phyloP scores from a whole-genome alignment of 106 monocot genomes.

The Allium sativum region DNA sequence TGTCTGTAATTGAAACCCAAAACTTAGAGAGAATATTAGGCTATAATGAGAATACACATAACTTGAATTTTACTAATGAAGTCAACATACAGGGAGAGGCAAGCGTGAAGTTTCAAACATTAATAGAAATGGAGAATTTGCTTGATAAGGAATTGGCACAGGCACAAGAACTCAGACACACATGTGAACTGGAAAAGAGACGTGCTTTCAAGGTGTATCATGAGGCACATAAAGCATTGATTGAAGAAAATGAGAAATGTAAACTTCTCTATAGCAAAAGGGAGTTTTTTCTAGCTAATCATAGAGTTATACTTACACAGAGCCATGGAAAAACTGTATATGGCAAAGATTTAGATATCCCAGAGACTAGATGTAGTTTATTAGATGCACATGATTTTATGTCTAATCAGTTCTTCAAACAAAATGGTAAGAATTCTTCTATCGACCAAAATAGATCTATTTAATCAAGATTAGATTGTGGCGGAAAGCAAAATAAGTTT shows the following conservation, averaged over 20 bases:
- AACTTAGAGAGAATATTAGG: slow-evolving; percentile 2
- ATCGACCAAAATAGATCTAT: slow-evolving; percentile 3
- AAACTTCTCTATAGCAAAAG: slow-evolving; percentile 57
- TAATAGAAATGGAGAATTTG: slow-evolving; percentile 60
- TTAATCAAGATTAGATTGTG: slow-evolving; percentile 9
- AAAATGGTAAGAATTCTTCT: slow-evolving; percentile 20
- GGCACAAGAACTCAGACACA: slow-evolving; percentile 70
- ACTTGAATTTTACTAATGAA: slow-evolving; percentile 12
- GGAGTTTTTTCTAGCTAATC: slow-evolving; percentile 51
- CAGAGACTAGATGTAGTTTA: slow-evolving; percentile 8
- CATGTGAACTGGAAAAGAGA: slow-evolving; percentile 78
- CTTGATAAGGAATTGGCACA: slow-evolving; percentile 86
- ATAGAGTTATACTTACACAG: slow-evolving; percentile 37
- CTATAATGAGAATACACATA: slow-evolving; percentile 7
- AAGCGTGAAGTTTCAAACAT: slow-evolving; percentile 30
- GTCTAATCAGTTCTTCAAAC: slow-evolving; percentile 21
- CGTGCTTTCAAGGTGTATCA: slow-evolving; percentile 68
- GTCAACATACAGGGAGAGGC: slow-evolving; percentile 7
- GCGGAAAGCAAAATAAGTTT: slow-evolving; percentile 13
- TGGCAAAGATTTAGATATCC: slow-evolving; percentile 12
- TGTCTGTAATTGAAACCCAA: slow-evolving; percentile 1
- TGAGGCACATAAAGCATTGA: slow-evolving; percentile 65
- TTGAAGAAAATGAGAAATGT: slow-evolving; percentile 70
- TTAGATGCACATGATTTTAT: slow-evolving; percentile 11
- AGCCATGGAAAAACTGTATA: slow-evolving; percentile 14